Evolutionary conservation across 768 basidiomycete species (phyloP).

Genomic region (Sistotremastrum suecicum): DNA sequence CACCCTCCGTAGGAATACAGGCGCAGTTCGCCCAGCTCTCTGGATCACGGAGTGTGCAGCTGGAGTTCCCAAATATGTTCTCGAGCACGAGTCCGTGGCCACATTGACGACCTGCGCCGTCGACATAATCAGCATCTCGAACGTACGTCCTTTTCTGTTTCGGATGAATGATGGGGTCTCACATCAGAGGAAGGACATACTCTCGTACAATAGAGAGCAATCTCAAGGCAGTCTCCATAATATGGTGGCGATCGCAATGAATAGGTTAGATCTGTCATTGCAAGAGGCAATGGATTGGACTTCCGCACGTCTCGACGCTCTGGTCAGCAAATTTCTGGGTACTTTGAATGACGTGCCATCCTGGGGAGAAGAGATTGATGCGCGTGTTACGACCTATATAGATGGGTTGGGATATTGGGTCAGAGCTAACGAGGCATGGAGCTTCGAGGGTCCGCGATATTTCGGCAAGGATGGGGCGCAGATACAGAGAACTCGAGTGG

Average conservation of each 20-base stretch:
- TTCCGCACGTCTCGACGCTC: conserved; percentile 18
- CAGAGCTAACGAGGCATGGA: conserved; percentile 34
- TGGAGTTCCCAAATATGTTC: conserved; percentile 26
- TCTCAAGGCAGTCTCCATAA: conserved; percentile 57
- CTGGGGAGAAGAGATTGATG: conserved; percentile 28
- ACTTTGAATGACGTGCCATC: conserved; percentile 23
- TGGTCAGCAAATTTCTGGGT: conserved; percentile 23
- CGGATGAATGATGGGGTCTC: no score
- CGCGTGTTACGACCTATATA: conserved; percentile 26
- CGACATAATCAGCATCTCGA: conserved; percentile 23
- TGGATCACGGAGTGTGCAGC: conserved; percentile 22
- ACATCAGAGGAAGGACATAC: conserved; percentile 47
- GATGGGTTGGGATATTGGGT: conserved; percentile 39
- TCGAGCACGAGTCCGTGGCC: conserved; percentile 23
- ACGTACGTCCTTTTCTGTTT: conserved; percentile 3
- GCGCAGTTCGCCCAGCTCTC: conserved; percentile 26
- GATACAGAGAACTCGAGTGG: conserved; percentile 18
- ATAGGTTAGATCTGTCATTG: conserved; percentile 22
- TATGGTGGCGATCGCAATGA: conserved; percentile 38
- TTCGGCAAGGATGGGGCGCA: conserved; percentile 22
- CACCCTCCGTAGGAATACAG: conserved; percentile 23
- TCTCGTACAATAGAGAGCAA: conserved; percentile 78
- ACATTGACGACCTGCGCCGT: conserved; percentile 15
- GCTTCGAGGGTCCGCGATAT: conserved; percentile 41
- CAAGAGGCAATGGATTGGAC: conserved; percentile 28